Percentiles rank a stretch among this genome's conserved stretches.
These are phyloP conservation scores for Xylogone sp. DNA, from an alignment of 2,329 filamentous ascomycete species.

Conservation along the genomic window DNA sequence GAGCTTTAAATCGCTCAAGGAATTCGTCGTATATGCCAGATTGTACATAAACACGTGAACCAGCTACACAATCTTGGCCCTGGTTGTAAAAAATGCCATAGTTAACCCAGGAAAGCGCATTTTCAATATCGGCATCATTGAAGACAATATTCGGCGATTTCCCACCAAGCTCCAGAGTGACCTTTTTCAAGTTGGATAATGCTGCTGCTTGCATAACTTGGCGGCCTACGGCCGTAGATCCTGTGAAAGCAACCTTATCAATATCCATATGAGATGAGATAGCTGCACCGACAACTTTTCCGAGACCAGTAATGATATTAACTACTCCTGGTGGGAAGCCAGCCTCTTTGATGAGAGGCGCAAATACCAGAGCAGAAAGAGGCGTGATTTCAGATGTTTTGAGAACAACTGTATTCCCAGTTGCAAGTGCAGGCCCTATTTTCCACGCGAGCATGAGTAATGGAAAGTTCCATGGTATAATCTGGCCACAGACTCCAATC, in stretches of 20 bases:
- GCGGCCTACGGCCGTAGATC: constrained; percentile 64
- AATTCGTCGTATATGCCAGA: constrained; percentile 57
- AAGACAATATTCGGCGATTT: constrained; percentile 61
- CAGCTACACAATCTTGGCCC: constrained; percentile 61
- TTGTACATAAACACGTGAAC: constrained; percentile 58
- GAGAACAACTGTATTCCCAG: constrained; percentile 55
- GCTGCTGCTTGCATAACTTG: constrained; percentile 69
- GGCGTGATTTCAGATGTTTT: constrained; percentile 64
- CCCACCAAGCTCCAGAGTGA: constrained; percentile 60
- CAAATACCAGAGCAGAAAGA: constrained; percentile 58
- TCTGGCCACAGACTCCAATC: constrained; percentile 70
- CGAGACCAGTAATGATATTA: constrained; percentile 68
- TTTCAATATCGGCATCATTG: constrained; percentile 56
- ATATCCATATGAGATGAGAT: constrained; percentile 61
- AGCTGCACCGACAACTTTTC: constrained; percentile 60
- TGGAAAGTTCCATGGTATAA: constrained; percentile 78
- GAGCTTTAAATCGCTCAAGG: constrained; percentile 54
- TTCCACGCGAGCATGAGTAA: constrained; percentile 72
- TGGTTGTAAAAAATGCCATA: constrained; percentile 36
- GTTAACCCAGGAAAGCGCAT: constrained; percentile 63
- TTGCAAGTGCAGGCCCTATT: constrained; percentile 61
- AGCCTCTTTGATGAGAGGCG: constrained; percentile 61
- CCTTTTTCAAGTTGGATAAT: constrained; percentile 60
- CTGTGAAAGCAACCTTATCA: constrained; percentile 74
- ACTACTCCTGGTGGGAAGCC: constrained; percentile 73